A percentile compares a stretch with the other conserved stretches of the same genome.
phyloP scores from a whole-genome alignment of 768 basidiomycete species.

The Agrocybe praecox region DNA sequence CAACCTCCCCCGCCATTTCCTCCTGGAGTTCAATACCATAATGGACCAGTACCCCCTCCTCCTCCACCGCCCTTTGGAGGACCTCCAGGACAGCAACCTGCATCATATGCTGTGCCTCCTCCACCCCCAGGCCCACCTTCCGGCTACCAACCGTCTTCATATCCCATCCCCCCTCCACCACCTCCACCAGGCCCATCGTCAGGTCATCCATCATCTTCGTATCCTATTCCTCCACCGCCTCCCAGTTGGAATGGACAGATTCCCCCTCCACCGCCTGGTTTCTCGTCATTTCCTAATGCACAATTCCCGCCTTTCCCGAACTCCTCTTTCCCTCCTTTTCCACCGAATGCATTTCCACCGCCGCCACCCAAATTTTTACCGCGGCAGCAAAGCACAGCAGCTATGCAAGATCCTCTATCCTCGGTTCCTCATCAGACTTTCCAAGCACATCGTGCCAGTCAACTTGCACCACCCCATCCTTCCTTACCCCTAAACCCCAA shows the following conservation, averaged over 20 bases:
- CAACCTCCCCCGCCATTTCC: conserved; percentile 31
- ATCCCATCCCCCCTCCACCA: conserved; percentile 19
- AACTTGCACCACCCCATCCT: conserved; percentile 36
- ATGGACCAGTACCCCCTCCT: conserved; percentile 22
- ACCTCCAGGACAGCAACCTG: neutral
- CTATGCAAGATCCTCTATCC: conserved; percentile 77
- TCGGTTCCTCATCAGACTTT: conserved; percentile 78
- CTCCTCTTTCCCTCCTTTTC: conserved; percentile 27
- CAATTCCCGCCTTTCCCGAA: conserved; percentile 28
- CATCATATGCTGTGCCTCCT: conserved; percentile 22
- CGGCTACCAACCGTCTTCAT: neutral
- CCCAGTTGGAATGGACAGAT: conserved; percentile 8
- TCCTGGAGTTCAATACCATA: conserved; percentile 13
- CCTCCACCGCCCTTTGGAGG: conserved; percentile 25
- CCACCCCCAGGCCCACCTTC: conserved; percentile 25
- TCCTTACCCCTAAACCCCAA: conserved; percentile 46
- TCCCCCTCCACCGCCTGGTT: conserved; percentile 33
- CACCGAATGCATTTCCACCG: conserved; percentile 32
- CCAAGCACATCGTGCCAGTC: conserved; percentile 67
- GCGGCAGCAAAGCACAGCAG: conserved; percentile 50
- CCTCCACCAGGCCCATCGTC: conserved; percentile 12
- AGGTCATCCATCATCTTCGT: conserved; percentile 4
- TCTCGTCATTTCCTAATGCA: conserved; percentile 22
- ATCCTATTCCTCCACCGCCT: conserved; percentile 9
- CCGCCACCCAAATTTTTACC: conserved; percentile 73